Evolutionary conservation across 495 filamentous ascomycete species (phyloP), one percentile per base, ranked within the genome.

Genomic region (Penicillium salamii): DNA sequence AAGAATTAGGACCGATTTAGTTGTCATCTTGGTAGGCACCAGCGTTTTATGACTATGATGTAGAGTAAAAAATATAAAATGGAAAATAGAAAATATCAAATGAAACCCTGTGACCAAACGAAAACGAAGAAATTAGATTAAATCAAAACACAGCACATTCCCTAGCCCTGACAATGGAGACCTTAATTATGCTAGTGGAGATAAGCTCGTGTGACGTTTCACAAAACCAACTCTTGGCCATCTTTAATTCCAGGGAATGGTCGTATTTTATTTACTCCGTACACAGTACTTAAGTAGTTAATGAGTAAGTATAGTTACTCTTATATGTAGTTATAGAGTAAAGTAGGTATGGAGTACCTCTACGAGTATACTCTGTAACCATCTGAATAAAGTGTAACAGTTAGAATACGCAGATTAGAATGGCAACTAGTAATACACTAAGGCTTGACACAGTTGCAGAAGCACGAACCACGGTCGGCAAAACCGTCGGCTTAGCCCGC

Each of bases 131-230:
- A 9, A 44, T 4, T 2, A 35, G 24, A 12, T 7, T 33, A 45
- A 23, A 14, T 11, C 6, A 11, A 34, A 44, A 11, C 7, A 44
- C 18, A 55, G 40, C 42, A 53, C 54, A 49, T 61, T 61, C 48
- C 42, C 41, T 18, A 47, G 41, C 52, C 46, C 17, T 36, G 18
- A 49, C 42, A 49, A 53, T 63, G 55, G 53, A 61, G 49, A 60
- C 53, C 41, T 55, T 58, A 59, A 70, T 67, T 66, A 63, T 70
- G 63, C 60, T 66, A 62, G 65, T 72, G 69, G 69, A 69, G 69
- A 72, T 72, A 70, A 72, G 65, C 65, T 69, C 66, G 66, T 69
- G 67, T 57, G 64, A 70, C 67, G 65, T 72, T 70, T 65, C 69
- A 72, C 67, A 54, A 54, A 62, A 59, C 42, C 31, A 57, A 44